These are phyloP conservation scores for Cyberlindnera galapagoensis DNA, from an alignment of 805 yeast genomes.

Conservation along the genomic window DNA sequence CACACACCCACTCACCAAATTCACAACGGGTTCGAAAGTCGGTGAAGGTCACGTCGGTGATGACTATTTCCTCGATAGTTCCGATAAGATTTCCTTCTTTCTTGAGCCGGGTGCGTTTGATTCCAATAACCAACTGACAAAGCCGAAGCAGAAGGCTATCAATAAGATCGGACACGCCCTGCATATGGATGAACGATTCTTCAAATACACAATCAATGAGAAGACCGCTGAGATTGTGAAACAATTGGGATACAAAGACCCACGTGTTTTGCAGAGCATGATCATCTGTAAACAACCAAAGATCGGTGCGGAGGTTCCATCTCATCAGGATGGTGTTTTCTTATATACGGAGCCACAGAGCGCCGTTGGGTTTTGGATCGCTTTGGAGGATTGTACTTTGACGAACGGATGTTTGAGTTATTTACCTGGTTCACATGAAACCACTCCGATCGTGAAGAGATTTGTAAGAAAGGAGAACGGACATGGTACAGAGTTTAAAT, in stretches of 20 bases:
- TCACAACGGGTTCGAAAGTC: conserved; percentile 46
- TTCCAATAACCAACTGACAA: conserved; percentile 40
- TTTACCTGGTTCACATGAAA: conserved; percentile 65
- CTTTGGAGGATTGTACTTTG: conserved; percentile 64
- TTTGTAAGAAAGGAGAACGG: conserved; percentile 47
- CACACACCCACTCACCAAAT: conserved; percentile 63
- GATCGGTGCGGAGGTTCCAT: conserved; percentile 66
- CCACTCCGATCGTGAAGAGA: conserved; percentile 48
- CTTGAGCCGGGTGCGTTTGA: conserved; percentile 69
- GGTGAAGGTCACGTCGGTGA: conserved; percentile 64
- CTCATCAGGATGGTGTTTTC: conserved; percentile 73
- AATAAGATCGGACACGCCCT: conserved; percentile 79
- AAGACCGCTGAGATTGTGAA: conserved; percentile 46
- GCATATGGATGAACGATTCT: conserved; percentile 49
- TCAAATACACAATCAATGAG: conserved; percentile 41
- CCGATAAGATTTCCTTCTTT: conserved; percentile 63
- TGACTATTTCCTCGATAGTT: conserved; percentile 59
- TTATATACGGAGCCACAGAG: conserved; percentile 64
- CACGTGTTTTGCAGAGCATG: conserved; percentile 74
- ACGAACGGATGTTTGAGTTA: conserved; percentile 65
- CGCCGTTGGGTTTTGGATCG: conserved; percentile 79
- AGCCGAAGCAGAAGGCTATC: conserved; percentile 49
- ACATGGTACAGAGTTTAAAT: conserved; percentile 52
- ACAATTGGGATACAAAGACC: conserved; percentile 50
- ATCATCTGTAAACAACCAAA: conserved; percentile 72